Base-by-base conservation (phyloP, 1,139 yeast species). In the Debaryomycetaceae sp. region DNA sequence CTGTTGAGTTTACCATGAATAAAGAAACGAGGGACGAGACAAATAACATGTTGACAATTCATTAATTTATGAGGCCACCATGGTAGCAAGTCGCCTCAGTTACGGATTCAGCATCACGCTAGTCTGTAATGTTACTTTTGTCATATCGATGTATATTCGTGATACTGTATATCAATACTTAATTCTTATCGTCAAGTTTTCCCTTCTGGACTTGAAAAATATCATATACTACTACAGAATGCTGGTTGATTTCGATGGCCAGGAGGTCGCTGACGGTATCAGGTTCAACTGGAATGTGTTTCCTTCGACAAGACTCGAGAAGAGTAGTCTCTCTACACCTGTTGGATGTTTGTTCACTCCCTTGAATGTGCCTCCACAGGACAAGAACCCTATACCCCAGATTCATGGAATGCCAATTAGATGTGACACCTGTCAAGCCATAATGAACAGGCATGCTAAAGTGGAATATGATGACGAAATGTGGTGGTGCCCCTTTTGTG, bases 281-380 rank as follows among this genome's bases (percentile, higher is more conserved):
- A 64, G 74, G 37, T 80, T 80, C 68, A 80, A 80, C 53, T 81
- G 84, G 85, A 76, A 80, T 55, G 66, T 76, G 1, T 73, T 81
- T 51, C 76, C 78, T 0, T 59, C 66, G 22, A 72, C 76, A 0
- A 56, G 73, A 34, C 53, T 70, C 6, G 76, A 72, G 46, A 66
- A 62, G 6, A 55, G 66, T 0, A 63, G 57, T 30, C 47, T 70
- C 38, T 59, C 64, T 49, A 58, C 69, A 3, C 76, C 76, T 1
- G 41, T 72, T 36, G 78, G 75, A 6, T 70, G 76, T 47, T 49
- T 72, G 20, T 67, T 60, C 45, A 52, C 66, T 0, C 76, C 76
- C 6, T 52, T 66, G 9, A 47, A 50, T 34, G 39, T 42, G 40
- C 27, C 40, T 23, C 36, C 49, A 39, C 13, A 45, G 6, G 6